Conservation (phyloP, 148 eudicot genomes). For the Camellia sinensis region DNA sequence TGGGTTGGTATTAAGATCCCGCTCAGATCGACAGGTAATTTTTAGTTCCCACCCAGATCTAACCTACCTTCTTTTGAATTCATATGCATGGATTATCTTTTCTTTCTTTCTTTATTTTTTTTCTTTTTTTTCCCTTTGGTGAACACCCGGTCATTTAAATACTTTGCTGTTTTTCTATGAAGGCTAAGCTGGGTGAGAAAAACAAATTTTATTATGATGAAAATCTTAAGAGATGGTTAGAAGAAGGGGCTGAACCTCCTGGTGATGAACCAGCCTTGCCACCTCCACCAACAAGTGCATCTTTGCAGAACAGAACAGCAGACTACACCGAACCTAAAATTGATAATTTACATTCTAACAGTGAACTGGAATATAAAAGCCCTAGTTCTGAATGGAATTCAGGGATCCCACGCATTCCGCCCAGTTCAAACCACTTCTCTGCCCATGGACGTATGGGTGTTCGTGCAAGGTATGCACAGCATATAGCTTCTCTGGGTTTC, state of each 20-base stretch:
- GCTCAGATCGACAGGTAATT: slow-evolving; percentile 59
- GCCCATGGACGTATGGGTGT: slow-evolving; percentile 75
- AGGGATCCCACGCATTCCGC: slow-evolving; percentile 73
- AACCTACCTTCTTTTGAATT: too few relatives aligned
- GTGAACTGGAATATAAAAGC: slow-evolving; percentile 41
- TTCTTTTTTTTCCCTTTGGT: too few relatives aligned
- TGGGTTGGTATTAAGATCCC: slow-evolving; percentile 55
- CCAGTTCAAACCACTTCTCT: slow-evolving; percentile 62
- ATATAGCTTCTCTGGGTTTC: background rate
- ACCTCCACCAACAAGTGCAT: slow-evolving; percentile 59
- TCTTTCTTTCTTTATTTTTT: too few relatives aligned
- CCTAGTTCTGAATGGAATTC: slow-evolving; percentile 38
- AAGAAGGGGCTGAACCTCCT: slow-evolving; percentile 76
- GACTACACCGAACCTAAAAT: slow-evolving; percentile 26
- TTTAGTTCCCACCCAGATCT: background rate
- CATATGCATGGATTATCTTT: background rate
- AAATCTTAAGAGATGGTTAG: slow-evolving; percentile 86
- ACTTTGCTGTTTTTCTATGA: background rate
- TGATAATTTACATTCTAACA: slow-evolving; percentile 35
- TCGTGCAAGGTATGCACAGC: slow-evolving; percentile 57
- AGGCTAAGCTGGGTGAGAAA: slow-evolving; percentile 81
- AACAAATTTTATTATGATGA: slow-evolving; percentile 83
- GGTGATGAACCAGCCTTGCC: slow-evolving; percentile 64
- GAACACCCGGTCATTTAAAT: too few relatives aligned
- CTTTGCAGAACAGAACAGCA: slow-evolving; percentile 46